Evolutionary conservation across 495 filamentous ascomycete species (phyloP).

Genomic region (Daldinia grandis): DNA sequence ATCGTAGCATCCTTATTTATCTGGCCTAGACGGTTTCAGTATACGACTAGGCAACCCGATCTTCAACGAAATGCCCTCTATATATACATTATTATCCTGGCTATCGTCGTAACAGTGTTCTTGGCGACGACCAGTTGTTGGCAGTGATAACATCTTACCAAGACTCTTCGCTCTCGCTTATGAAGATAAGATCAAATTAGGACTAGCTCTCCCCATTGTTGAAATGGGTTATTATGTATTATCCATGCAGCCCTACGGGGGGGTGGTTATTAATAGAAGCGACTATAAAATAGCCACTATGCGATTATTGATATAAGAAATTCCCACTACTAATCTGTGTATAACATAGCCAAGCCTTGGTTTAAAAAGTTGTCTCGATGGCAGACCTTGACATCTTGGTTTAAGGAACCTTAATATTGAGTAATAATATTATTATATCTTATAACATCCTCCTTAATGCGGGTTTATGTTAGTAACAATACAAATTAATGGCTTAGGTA

Average conservation of each 20-base stretch:
- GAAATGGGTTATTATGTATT: not conserved
- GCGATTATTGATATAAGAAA: not conserved
- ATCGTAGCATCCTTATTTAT: too few relatives aligned
- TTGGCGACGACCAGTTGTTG: not conserved
- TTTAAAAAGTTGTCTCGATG: too few relatives aligned
- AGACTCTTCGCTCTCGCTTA: not conserved
- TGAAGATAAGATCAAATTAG: not conserved
- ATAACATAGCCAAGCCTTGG: too few relatives aligned
- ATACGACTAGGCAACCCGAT: too few relatives aligned
- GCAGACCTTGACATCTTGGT: too few relatives aligned
- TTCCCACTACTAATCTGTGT: not conserved
- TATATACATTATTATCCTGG: not conserved
- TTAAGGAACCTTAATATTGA: too few relatives aligned
- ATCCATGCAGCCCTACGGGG: not conserved
- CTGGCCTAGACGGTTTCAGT: too few relatives aligned
- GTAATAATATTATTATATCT: too few relatives aligned
- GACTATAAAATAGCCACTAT: not conserved
- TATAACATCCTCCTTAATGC: too few relatives aligned
- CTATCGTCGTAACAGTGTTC: not conserved
- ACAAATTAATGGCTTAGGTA: too few relatives aligned
- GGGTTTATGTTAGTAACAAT: too few relatives aligned
- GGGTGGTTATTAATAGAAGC: not conserved
- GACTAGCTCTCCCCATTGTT: not conserved
- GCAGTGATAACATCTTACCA: not conserved
- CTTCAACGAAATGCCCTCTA: not conserved